Evolutionary conservation across 1,284 basidiomycete genomes (phyloP).

Genomic region (Farysia itapuensis): DNA sequence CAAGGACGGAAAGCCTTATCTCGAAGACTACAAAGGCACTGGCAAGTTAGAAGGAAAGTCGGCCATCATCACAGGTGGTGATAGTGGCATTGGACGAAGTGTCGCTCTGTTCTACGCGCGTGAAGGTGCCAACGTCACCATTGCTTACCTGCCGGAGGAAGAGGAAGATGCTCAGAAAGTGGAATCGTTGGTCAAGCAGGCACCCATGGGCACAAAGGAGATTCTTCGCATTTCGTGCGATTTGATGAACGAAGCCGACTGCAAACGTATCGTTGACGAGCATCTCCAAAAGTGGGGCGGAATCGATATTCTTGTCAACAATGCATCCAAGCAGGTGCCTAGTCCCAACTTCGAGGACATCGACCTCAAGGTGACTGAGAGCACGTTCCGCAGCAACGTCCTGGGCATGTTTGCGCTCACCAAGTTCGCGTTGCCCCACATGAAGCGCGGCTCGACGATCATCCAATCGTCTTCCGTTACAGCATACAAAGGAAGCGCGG

Average conservation of each 20-base stretch:
- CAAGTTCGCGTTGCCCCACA: constrained; percentile 65
- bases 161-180: constrained; percentile 63
- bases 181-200: constrained; percentile 27
- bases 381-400: constrained; percentile 45
- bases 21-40: constrained; percentile 65
- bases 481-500: constrained; percentile 64
- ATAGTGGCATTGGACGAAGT: constrained; percentile 69
- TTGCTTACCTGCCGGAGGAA: constrained; percentile 69
- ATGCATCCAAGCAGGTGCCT: constrained; percentile 68
- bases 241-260: constrained; percentile 59
- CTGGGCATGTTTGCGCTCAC: constrained; percentile 40
- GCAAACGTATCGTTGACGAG: constrained; percentile 64
- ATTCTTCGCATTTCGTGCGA: constrained; percentile 64
- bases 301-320: constrained; percentile 64
- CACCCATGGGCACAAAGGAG: constrained; percentile 45
- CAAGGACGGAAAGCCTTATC: constrained; percentile 66
- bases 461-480: constrained; percentile 71
- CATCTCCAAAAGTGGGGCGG: constrained; percentile 63
- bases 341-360: constrained; percentile 51
- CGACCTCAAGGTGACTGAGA: constrained; percentile 31
- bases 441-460: constrained; percentile 68
- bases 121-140: constrained; percentile 70
- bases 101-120: constrained; percentile 69
- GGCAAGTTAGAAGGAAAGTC: constrained; percentile 67
- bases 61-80: constrained; percentile 67